Evolutionary conservation across 2,329 filamentous ascomycete genomes (phyloP).

Genomic region (Myriosclerotinia curreyana): DNA sequence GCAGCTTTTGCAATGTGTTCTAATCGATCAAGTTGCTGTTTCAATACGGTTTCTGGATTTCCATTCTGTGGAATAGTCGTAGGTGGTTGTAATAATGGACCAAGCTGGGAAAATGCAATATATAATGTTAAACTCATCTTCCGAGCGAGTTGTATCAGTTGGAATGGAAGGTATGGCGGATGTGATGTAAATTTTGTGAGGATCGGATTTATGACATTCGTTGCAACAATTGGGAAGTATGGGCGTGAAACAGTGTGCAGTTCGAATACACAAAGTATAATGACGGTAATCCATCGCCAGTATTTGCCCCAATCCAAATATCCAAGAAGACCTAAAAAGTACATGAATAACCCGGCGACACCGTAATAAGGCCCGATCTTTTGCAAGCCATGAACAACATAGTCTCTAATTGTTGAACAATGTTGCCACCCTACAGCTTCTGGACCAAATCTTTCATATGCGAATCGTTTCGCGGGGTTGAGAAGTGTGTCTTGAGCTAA

Average conservation of each 20-base stretch:
- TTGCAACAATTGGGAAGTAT: constrained; percentile 47
- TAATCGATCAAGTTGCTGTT: constrained; percentile 65
- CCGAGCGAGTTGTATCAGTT: constrained; percentile 72
- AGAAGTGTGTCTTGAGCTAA: constrained; percentile 76
- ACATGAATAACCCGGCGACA: constrained; percentile 55
- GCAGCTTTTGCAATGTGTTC: constrained; percentile 56
- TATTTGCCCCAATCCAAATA: constrained; percentile 66
- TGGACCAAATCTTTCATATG: constrained; percentile 85
- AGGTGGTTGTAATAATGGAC: constrained; percentile 56
- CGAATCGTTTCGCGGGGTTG: constrained; percentile 75
- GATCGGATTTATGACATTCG: constrained; percentile 46
- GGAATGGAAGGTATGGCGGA: constrained; percentile 76
- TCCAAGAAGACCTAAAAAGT: constrained; percentile 60
- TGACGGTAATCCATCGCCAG: constrained; percentile 61
- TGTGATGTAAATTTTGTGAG: constrained; percentile 43
- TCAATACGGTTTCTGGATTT: constrained; percentile 49
- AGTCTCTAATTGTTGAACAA: constrained; percentile 70
- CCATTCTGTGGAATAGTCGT: constrained; percentile 36
- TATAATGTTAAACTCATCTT: constrained; percentile 75
- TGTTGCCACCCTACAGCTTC: constrained; percentile 63
- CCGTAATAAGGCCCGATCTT: constrained; percentile 59
- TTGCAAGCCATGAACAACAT: constrained; percentile 64
- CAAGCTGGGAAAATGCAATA: constrained; percentile 79
- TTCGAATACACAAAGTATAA: constrained; percentile 55
- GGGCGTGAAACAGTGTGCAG: constrained; percentile 55